phyloP scores from a whole-genome alignment of 2,329 filamentous ascomycete genomes.

The Cordyceps farinosa region DNA sequence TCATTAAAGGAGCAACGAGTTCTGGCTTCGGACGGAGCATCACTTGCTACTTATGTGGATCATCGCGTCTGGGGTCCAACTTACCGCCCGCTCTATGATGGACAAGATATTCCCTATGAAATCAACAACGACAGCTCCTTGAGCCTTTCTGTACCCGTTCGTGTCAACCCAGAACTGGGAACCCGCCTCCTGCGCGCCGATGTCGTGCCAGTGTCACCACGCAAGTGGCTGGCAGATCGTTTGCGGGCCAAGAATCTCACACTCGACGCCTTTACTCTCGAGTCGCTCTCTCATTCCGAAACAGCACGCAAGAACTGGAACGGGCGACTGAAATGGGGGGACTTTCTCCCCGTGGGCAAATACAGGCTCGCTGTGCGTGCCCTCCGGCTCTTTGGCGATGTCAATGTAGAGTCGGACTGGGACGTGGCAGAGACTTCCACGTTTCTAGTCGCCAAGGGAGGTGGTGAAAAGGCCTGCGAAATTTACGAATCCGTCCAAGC shows the following conservation, averaged over 20 bases:
- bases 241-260: not conserved
- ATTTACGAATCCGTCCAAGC: not conserved
- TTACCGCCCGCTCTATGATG: not conserved
- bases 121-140: not conserved
- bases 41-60: not conserved
- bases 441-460: not conserved
- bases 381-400: not conserved
- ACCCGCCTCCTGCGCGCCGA: not conserved
- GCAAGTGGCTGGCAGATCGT: not conserved
- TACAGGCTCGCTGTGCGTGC: not conserved
- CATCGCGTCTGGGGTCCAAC: accelerated
- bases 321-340: not conserved
- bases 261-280: not conserved
- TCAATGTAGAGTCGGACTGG: not conserved
- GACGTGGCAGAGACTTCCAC: not conserved
- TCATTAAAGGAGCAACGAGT: not conserved
- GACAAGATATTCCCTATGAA: not conserved
- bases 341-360: not conserved
- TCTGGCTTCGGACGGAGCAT: not conserved
- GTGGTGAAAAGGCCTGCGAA: not conserved
- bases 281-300: not conserved
- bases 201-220: not conserved
- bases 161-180: not conserved
- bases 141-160: not conserved
- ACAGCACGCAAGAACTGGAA: not conserved